Base-by-base conservation (phyloP, 2,329 filamentous ascomycete species). In the Cryphonectria naterciae region DNA sequence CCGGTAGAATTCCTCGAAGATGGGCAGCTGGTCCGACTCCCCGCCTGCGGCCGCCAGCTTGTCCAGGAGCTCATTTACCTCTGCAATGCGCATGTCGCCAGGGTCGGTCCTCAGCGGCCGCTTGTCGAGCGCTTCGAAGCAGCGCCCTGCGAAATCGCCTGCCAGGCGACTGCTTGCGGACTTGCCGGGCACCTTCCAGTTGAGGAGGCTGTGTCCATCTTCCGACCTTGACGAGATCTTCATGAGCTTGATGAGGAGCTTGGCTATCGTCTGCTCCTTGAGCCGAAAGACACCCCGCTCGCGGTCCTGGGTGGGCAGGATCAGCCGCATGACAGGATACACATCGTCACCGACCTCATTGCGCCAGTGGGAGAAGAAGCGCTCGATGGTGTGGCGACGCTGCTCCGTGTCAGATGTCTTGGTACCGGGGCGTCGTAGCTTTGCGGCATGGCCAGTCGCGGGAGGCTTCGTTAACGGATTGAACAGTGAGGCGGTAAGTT, bases 261-360 rank as follows among this genome's bases (percentile, higher is more conserved):
- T 97, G 13, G 92, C 95, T 72, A 99, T 94, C 6, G 91, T 89
- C 78, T 92, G 95, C 83, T 99, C 96, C 78, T 98, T 98, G 56
- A 99, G 85, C 0, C 95, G 94, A 77, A 98, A 99, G 84, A 97
- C 94, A 25, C 92, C 92, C 64, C 96, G 89, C 77, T 98, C 94
- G 54, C 94, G 89, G 78, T 99, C 96, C 78, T 97, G 97, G 77
- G 97, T 94, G 0, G 95, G 95, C 4, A 98, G 86, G 70, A 98
- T 97, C 63, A 99, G 87, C 28, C 96, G 91, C 80, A 99, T 88
- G 1, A 94, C 95, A 0, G 96, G 96, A 78, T 96, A 98, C 76
- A 99, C 93, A 80, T 99, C 96, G 75, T 93, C 84, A 37, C 96
- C 96, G 32, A 98, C 95, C 73, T 97, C 91, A 69, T 89, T 89